These are phyloP conservation scores for Patellifolia procumbens DNA, from an alignment of 179 eudicot genomes.

Conservation along the genomic window DNA sequence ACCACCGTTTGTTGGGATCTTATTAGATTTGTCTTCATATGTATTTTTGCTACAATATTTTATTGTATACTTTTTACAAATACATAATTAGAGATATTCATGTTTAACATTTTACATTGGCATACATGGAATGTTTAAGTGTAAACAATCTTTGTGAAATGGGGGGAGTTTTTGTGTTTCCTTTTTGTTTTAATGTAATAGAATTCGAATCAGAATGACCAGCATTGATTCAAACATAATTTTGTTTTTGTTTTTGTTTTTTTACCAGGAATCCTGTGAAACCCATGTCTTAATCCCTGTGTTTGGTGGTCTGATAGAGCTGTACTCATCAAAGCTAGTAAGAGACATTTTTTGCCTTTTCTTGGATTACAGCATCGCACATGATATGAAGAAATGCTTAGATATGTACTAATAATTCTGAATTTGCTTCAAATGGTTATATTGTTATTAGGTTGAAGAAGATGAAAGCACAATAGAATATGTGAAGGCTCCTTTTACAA, in stretches of 20 bases:
- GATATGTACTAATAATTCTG: constrained; percentile 13
- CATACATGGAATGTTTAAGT: too few species aligned
- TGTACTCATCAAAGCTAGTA: constrained; percentile 59
- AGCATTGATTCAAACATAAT: not conserved
- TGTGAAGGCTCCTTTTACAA: constrained; percentile 38
- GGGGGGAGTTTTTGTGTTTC: too few species aligned
- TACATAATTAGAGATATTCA: too few species aligned
- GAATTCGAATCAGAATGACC: not conserved
- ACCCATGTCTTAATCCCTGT: constrained; percentile 82
- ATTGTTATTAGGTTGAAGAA: constrained; percentile 44
- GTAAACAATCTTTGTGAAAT: too few species aligned
- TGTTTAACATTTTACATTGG: too few species aligned
- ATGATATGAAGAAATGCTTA: not conserved
- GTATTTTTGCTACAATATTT: too few species aligned
- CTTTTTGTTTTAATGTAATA: too few species aligned
- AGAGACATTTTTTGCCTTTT: constrained; percentile 19
- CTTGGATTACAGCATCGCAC: not conserved
- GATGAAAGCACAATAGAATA: constrained; percentile 53
- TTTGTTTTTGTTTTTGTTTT: not conserved
- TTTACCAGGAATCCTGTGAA: constrained; percentile 54
- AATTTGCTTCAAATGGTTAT: not conserved
- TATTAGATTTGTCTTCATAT: not conserved
- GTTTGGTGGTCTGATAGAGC: constrained; percentile 71
- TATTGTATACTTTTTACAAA: too few species aligned
- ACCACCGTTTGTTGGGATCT: too few species aligned